phyloP scores from a whole-genome alignment of 2,329 filamentous ascomycete genomes.

The Fusarium buharicum region DNA sequence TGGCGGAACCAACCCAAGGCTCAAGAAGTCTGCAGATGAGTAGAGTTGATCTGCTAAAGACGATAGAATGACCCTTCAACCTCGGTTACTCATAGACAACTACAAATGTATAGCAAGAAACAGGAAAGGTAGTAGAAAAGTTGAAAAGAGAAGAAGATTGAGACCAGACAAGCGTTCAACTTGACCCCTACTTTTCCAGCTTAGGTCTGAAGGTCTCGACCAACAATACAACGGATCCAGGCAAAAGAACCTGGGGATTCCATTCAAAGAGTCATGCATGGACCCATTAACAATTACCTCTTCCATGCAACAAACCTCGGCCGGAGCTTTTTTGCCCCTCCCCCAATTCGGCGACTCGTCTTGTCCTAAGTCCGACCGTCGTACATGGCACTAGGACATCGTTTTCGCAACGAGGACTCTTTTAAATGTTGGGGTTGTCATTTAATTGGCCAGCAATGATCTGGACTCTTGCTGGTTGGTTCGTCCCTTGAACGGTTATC shows the following conservation, averaged over 20 bases:
- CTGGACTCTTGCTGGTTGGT: conserved; percentile 2
- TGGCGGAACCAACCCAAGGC: too few relatives aligned
- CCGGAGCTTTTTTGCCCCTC: conserved; percentile 19
- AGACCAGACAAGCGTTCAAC: background rate
- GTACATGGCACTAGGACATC: conserved; percentile 10
- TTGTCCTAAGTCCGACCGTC: conserved; percentile 13
- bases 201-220: background rate
- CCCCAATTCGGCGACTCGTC: conserved; percentile 21
- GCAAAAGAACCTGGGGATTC: background rate
- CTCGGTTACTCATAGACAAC: background rate
- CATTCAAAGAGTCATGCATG: background rate
- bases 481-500: conserved; percentile 16
- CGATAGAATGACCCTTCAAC: background rate
- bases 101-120: background rate
- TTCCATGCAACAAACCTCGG: conserved; percentile 26
- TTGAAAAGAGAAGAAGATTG: background rate
- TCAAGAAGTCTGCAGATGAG: too few relatives aligned
- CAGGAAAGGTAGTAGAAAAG: background rate
- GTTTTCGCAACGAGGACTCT: conserved; percentile 7
- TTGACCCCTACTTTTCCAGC: background rate
- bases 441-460: conserved; percentile 15
- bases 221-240: conserved; percentile 5
- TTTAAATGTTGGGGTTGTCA: too few relatives aligned
- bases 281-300: conserved; percentile 1
- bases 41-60: background rate